Base-by-base conservation (phyloP, 768 basidiomycete species). In the Suillus brevipes region DNA sequence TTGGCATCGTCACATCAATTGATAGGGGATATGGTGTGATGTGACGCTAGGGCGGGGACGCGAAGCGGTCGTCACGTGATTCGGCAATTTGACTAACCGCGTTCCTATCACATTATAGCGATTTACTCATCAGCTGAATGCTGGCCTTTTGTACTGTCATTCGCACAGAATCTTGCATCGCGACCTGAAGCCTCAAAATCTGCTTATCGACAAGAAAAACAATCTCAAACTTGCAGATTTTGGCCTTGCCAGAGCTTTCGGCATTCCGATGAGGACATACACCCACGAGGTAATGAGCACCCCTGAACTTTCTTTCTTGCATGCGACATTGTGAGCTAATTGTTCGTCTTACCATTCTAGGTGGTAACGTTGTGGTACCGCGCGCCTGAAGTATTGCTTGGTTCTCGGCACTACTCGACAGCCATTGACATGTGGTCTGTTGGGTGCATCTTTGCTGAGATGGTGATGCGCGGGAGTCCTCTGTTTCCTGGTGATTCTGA, bases 371-470 rank as follows among this genome's bases (percentile, higher is more conserved):
- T 99, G 45, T 99, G 97, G 97, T 99, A 99, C 75, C 94, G 97
- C 58, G 94, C 97, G 6, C 97, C 97, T 4, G 97, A 99, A 77
- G 97, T 99, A 59, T 82, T 99, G 23, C 89, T 99, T 2, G 97
- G 97, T 37, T 91, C 94, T 6, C 89, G 96, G 50, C 95, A 99
- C 76, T 99, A 99, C 79, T 90, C 94, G 18, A 99, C 97, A 2
- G 94, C 95, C 3, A 92, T 99, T 72, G 97, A 99, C 79, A 97
- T 99, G 94, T 99, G 97, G 97, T 96, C 94, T n/a, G 97, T 99
- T 25, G 97, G 92, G 0, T 98, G 96, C 74, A 99, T 99, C 75
- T 94, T 97, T 73, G 97, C 97, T 9, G 97, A 99, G 80, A 98
- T 99, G 97, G 90, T 94, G 62, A 93, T 96, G 91, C 85, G 87